phyloP scores from a whole-genome alignment of 1,284 basidiomycete genomes.

The Trichosporon faecale region DNA sequence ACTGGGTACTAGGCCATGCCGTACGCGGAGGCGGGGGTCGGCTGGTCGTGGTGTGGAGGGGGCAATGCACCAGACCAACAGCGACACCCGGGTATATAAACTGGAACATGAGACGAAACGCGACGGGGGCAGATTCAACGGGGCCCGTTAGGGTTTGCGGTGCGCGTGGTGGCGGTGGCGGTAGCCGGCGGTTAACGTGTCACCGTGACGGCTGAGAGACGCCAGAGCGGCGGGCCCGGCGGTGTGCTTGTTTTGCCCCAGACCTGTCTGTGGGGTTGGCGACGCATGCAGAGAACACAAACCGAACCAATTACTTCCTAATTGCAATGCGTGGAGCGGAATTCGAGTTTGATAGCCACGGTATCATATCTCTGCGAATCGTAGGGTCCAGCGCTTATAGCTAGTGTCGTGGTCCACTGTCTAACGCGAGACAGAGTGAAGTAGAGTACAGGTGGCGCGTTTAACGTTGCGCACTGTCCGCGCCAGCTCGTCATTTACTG shows the following conservation, averaged over 20 bases:
- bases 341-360: neutral
- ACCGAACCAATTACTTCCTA: neutral
- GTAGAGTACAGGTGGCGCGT: neutral
- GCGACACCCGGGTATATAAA: neutral
- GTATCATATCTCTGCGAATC: neutral
- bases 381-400: neutral
- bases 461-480: neutral
- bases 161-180: neutral
- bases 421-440: neutral
- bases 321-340: neutral
- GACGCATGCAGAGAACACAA: neutral
- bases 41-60: neutral
- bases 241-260: neutral
- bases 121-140: neutral
- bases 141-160: neutral
- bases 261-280: neutral
- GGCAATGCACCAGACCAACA: neutral
- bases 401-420: neutral
- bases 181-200: neutral
- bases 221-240: neutral
- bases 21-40: neutral
- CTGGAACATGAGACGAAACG: slow-evolving; percentile 1
- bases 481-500: neutral
- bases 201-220: neutral
- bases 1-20: slow-evolving; percentile 9